Conservation (phyloP, 352 stramenopile genomes). For the Globisporangium paroecandrum region DNA sequence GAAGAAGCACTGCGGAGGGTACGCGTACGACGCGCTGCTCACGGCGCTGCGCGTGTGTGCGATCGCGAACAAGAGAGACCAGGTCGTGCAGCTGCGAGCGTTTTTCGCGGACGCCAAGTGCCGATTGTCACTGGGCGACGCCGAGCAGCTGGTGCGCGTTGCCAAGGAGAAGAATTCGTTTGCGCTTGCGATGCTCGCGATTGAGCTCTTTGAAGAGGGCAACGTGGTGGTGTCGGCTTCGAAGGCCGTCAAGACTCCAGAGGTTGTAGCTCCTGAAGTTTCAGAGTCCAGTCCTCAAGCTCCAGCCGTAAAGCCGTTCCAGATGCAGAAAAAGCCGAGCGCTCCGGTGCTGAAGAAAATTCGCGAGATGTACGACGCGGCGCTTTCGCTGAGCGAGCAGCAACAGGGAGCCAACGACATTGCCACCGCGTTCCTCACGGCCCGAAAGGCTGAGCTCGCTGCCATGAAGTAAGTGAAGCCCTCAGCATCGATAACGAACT, state of each 20-base stretch:
- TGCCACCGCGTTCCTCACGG: background rate
- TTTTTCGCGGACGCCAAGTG: slow-evolving; percentile 23
- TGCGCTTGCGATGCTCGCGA: slow-evolving; percentile 19
- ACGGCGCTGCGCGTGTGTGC: slow-evolving; percentile 21
- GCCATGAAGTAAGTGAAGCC: background rate
- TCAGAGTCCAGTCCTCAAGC: background rate
- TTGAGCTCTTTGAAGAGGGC: slow-evolving; percentile 25
- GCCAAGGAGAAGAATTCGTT: slow-evolving; percentile 18
- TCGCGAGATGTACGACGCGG: slow-evolving; percentile 22
- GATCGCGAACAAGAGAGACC: background rate
- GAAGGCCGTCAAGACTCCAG: background rate
- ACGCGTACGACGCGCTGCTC: slow-evolving; percentile 29
- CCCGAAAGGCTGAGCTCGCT: slow-evolving; percentile 1
- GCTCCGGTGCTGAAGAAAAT: slow-evolving; percentile 19
- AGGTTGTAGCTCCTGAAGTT: background rate
- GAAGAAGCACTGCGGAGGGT: slow-evolving; percentile 19
- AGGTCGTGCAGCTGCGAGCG: slow-evolving; percentile 12
- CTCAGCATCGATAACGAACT: background rate
- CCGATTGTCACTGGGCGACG: slow-evolving; percentile 21
- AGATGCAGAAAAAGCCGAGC: slow-evolving; percentile 17
- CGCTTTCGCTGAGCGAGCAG: slow-evolving; percentile 21
- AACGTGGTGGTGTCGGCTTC: background rate
- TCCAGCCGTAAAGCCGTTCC: background rate
- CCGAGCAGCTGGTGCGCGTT: slow-evolving; percentile 25
- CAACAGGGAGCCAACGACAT: background rate